Evolutionary conservation across 169 alveolate species (phyloP).

Genomic region (Cryptosporidium bovis): DNA sequence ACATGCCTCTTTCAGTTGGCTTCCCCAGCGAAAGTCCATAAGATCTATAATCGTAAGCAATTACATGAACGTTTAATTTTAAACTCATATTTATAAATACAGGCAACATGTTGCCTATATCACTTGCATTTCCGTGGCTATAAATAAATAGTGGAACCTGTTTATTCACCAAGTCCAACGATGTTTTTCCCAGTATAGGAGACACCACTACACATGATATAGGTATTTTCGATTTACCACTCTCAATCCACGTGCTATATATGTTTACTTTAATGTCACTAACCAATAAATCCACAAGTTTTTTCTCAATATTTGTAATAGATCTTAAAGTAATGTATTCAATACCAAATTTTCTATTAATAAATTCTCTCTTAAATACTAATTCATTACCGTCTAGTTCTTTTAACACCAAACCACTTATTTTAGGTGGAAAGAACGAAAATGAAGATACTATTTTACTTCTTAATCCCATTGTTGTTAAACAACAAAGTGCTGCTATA

Average conservation of each 20-base stretch:
- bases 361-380: slow-evolving; percentile 20
- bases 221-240: slow-evolving; percentile 69
- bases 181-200: background rate
- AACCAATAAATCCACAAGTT: slow-evolving; percentile 30
- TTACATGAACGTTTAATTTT: slow-evolving; percentile 38
- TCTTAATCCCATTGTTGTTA: slow-evolving; percentile 48
- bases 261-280: slow-evolving; percentile 40
- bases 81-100: slow-evolving; percentile 38
- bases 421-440: slow-evolving; percentile 65
- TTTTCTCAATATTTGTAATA: slow-evolving; percentile 20
- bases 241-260: slow-evolving; percentile 51
- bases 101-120: slow-evolving; percentile 53
- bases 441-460: slow-evolving; percentile 24
- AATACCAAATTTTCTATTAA: slow-evolving; percentile 27
- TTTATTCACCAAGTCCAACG: background rate
- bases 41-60: slow-evolving; percentile 68
- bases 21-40: slow-evolving; percentile 69
- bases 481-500: slow-evolving; percentile 61
- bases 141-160: slow-evolving; percentile 29
- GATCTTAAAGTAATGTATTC: slow-evolving; percentile 46
- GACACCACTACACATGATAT: slow-evolving; percentile 50
- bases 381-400: slow-evolving; percentile 12
- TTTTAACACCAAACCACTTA: slow-evolving; percentile 32
- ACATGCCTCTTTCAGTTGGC: slow-evolving; percentile 61
- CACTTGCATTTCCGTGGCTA: slow-evolving; percentile 68